Percentiles rank a stretch among this genome's conserved stretches.
Evolutionary conservation across 1,284 basidiomycete genomes (phyloP).

Genomic region (Anthracocystis panici-leucophaei): DNA sequence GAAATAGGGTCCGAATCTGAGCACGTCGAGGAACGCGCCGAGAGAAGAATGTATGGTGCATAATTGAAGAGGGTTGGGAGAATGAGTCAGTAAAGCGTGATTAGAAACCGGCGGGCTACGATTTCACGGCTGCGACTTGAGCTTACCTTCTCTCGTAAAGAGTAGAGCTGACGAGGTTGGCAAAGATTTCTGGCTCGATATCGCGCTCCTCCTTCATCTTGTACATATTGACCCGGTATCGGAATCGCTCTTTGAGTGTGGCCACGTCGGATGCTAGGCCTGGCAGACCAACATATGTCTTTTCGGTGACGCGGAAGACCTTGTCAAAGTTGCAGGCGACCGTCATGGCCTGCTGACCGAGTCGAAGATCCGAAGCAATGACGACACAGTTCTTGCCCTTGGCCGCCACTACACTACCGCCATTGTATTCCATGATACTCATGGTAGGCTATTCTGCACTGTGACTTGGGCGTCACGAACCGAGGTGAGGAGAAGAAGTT

Average conservation of each 20-base stretch:
- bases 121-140: not conserved
- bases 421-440: slow-evolving; percentile 79
- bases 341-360: slow-evolving; percentile 89
- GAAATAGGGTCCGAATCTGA: slow-evolving; percentile 91
- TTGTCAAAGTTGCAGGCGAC: slow-evolving; percentile 95
- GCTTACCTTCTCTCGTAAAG: slow-evolving; percentile 87
- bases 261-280: slow-evolving; percentile 93
- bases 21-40: no score
- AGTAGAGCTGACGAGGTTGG: slow-evolving; percentile 95
- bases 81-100: not conserved
- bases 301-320: slow-evolving; percentile 94
- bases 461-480: slow-evolving; percentile 32
- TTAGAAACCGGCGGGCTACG: not conserved
- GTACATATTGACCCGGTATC: slow-evolving; percentile 98
- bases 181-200: slow-evolving; percentile 95
- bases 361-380: slow-evolving; percentile 92
- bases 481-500: not conserved
- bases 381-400: slow-evolving; percentile 98
- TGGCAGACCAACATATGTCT: slow-evolving; percentile 90
- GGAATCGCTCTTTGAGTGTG: slow-evolving; percentile 77
- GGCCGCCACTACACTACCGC: slow-evolving; percentile 99
- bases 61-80: not conserved
- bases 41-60: not conserved
- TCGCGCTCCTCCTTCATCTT: slow-evolving; percentile 99
- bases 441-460: slow-evolving; percentile 40